A percentile compares a stretch with the other conserved stretches of the same genome.
These are phyloP conservation scores for Xylaria sp. DNA, from an alignment of 2,329 filamentous ascomycete genomes.

Conservation along the genomic window DNA sequence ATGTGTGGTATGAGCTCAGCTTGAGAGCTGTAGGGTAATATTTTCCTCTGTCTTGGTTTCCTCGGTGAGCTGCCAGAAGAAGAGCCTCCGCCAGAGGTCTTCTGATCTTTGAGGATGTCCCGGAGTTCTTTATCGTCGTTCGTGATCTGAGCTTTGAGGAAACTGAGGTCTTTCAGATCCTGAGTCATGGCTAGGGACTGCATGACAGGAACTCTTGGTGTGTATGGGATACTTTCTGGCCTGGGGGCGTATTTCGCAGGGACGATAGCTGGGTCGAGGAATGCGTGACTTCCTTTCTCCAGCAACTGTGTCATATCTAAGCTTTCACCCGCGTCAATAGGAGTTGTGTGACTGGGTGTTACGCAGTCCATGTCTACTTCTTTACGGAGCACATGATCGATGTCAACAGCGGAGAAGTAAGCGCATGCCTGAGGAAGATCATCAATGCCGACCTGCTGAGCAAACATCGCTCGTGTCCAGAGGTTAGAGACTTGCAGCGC, in stretches of 20 bases:
- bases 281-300: constrained; percentile 74
- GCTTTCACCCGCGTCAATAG: constrained; percentile 86
- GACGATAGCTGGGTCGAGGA: constrained; percentile 72
- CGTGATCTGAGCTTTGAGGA: constrained; percentile 87
- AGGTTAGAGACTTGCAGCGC: constrained; percentile 93
- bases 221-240: constrained; percentile 74
- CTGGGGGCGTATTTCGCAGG: constrained; percentile 66
- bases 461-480: constrained; percentile 98
- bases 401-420: constrained; percentile 94
- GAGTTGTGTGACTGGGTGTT: constrained; percentile 83
- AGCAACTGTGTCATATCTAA: constrained; percentile 85
- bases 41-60: constrained; percentile 43
- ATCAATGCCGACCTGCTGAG: constrained; percentile 94
- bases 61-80: constrained; percentile 18
- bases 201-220: constrained; percentile 82
- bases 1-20: constrained; percentile 54
- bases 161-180: constrained; percentile 63
- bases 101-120: constrained; percentile 73
- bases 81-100: constrained; percentile 42
- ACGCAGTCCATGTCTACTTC: constrained; percentile 98
- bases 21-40: constrained; percentile 54
- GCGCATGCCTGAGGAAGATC: constrained; percentile 94
- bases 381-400: constrained; percentile 95
- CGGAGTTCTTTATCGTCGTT: constrained; percentile 78
- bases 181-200: constrained; percentile 67